Conservation (phyloP, 1,139 yeast genomes). For the Starmera stellimalicola region DNA sequence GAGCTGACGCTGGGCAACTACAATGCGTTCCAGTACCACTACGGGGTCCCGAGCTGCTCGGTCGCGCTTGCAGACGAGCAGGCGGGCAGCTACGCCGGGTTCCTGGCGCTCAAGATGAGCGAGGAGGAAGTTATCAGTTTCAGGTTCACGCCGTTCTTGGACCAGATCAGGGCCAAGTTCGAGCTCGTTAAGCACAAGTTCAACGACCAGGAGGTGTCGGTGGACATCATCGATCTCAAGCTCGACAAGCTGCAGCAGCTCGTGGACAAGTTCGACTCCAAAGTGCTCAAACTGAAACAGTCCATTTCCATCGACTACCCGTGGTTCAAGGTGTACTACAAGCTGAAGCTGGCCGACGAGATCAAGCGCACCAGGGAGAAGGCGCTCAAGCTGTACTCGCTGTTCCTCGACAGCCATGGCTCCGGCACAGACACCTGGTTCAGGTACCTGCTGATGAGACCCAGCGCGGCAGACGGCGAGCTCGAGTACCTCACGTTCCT, state of each 20-base stretch:
- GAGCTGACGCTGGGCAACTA: too few species aligned
- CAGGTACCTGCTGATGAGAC: conserved; percentile 26
- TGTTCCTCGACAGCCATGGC: conserved; percentile 20
- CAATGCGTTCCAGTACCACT: conserved; percentile 36
- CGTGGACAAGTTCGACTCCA: conserved; percentile 26
- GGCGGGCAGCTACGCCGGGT: conserved; percentile 35
- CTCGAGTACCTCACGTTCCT: background rate
- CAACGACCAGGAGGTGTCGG: background rate
- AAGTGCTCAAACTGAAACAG: conserved; percentile 32
- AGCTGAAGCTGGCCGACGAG: conserved; percentile 47
- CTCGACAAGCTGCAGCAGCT: background rate
- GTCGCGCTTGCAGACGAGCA: conserved; percentile 28
- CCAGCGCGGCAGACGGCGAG: background rate
- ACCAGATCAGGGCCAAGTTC: conserved; percentile 24
- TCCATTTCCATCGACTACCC: conserved; percentile 54
- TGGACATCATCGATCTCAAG: background rate
- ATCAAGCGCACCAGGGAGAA: conserved; percentile 47
- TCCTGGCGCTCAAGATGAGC: conserved; percentile 40
- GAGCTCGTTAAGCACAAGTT: conserved; percentile 13
- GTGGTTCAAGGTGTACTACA: conserved; percentile 54
- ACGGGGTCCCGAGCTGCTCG: conserved; percentile 41
- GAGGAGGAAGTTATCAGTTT: conserved; percentile 40
- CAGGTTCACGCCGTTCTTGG: conserved; percentile 29
- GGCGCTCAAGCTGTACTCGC: conserved; percentile 40
- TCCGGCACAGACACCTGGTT: conserved; percentile 26